phyloP scores from a whole-genome alignment of 2,329 filamentous ascomycete species.

The Neofusicoccum kwambonambiense region DNA sequence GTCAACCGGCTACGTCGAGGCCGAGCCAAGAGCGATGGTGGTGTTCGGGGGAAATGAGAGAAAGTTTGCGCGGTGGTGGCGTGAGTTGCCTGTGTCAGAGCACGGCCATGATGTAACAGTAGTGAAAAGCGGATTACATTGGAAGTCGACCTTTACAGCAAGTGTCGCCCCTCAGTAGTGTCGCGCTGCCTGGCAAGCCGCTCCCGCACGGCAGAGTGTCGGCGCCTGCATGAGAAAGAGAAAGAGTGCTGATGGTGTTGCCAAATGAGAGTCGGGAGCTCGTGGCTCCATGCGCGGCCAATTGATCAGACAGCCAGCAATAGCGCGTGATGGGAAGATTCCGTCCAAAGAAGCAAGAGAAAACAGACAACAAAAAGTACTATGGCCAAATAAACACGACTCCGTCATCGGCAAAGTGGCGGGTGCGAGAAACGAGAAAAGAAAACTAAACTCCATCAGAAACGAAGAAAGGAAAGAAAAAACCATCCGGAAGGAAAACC shows the following conservation, averaged over 20 bases:
- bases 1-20: neutral
- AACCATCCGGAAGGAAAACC: neutral
- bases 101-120: neutral
- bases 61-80: neutral
- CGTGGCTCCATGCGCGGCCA: constrained; percentile 7
- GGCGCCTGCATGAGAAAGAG: constrained; percentile 2
- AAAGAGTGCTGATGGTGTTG: neutral
- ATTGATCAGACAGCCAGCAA: neutral
- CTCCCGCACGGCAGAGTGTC: constrained; percentile 9
- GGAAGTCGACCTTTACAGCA: constrained; percentile 13
- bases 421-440: constrained; percentile 5
- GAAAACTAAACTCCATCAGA: neutral
- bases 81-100: constrained; percentile 7
- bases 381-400: constrained; percentile 17
- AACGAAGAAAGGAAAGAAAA: neutral
- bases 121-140: constrained; percentile 11
- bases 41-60: neutral
- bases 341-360: neutral
- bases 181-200: constrained; percentile 4
- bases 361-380: constrained; percentile 6
- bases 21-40: neutral
- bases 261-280: constrained; percentile 9
- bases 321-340: constrained; percentile 7
- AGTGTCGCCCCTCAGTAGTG: neutral
- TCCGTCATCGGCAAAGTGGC: constrained; percentile 15